Conservation (phyloP, 1,284 basidiomycete species). For the Irpex sp. region DNA sequence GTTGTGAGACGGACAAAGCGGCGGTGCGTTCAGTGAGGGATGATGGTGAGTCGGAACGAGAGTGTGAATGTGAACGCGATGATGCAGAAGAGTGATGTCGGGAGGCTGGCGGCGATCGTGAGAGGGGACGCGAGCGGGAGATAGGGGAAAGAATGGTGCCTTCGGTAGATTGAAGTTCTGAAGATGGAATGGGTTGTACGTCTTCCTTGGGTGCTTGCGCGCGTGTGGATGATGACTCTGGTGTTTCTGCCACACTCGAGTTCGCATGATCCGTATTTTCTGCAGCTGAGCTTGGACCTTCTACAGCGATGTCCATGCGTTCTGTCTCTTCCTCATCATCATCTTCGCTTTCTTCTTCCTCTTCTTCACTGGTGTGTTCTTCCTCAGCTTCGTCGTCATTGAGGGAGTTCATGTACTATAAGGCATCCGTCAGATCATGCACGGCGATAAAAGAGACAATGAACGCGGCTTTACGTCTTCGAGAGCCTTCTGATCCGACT, state of each 20-base stretch:
- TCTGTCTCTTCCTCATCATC: constrained; percentile 29
- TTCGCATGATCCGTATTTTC: background rate
- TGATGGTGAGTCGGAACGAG: constrained; percentile 18
- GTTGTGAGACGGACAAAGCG: constrained; percentile 16
- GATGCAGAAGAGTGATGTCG: constrained; percentile 17
- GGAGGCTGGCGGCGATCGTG: constrained; percentile 23
- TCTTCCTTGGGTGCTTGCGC: background rate
- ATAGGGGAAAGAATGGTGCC: constrained; percentile 12
- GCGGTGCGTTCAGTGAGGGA: constrained; percentile 21
- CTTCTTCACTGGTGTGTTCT: constrained; percentile 26
- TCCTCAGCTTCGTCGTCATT: constrained; percentile 25
- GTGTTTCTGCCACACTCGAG: too few species aligned
- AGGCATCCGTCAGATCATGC: constrained; percentile 12
- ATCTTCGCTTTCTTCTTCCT: constrained; percentile 31
- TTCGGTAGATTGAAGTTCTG: constrained; percentile 14
- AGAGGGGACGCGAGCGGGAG: constrained; percentile 14
- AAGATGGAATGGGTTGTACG: background rate
- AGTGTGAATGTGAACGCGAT: constrained; percentile 15
- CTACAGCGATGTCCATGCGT: constrained; percentile 25
- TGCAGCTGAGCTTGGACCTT: background rate
- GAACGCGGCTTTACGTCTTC: constrained; percentile 63
- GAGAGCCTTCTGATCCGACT: constrained; percentile 76
- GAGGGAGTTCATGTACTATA: constrained; percentile 66
- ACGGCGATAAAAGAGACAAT: constrained; percentile 13
- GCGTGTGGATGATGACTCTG: background rate